Percentiles rank a stretch among this genome's conserved stretches.
These are phyloP conservation scores for Logfia minima DNA, from an alignment of 129 eudicot genomes.

Conservation along the genomic window DNA sequence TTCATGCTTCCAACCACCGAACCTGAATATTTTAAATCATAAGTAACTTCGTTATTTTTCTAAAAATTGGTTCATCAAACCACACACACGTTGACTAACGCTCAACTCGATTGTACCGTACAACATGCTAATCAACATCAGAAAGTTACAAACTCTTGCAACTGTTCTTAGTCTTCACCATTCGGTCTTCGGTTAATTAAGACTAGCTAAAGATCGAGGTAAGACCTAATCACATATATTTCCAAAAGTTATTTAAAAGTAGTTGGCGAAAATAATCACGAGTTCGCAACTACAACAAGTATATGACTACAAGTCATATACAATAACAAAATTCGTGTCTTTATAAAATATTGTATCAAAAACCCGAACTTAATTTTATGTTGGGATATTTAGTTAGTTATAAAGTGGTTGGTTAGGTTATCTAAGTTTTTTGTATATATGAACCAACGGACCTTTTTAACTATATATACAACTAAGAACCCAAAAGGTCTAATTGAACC, in stretches of 20 bases:
- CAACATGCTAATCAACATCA: not conserved
- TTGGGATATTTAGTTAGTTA: conserved; percentile 11
- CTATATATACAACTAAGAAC: conserved; percentile 31
- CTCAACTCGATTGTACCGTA: conserved; percentile 19
- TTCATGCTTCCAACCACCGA: conserved; percentile 30
- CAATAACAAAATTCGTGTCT: no score
- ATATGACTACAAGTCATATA: no score
- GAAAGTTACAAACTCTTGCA: not conserved
- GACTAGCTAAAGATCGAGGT: not conserved
- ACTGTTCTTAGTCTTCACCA: not conserved
- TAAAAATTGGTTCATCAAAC: conserved; percentile 37
- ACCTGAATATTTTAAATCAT: not conserved
- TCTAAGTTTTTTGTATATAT: conserved; percentile 16
- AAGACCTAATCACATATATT: not conserved
- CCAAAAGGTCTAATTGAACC: conserved; percentile 17
- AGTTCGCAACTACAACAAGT: no score
- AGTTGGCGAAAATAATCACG: not conserved
- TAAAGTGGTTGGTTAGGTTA: conserved; percentile 40
- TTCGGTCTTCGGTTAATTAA: not conserved
- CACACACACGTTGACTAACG: conserved; percentile 30
- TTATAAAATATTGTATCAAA: no score
- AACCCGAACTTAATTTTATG: not conserved
- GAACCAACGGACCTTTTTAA: conserved; percentile 26
- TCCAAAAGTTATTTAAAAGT: no score
- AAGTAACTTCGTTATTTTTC: conserved; percentile 2